phyloP scores from a whole-genome alignment of 352 stramenopile species.

The Pythium inflatum region DNA sequence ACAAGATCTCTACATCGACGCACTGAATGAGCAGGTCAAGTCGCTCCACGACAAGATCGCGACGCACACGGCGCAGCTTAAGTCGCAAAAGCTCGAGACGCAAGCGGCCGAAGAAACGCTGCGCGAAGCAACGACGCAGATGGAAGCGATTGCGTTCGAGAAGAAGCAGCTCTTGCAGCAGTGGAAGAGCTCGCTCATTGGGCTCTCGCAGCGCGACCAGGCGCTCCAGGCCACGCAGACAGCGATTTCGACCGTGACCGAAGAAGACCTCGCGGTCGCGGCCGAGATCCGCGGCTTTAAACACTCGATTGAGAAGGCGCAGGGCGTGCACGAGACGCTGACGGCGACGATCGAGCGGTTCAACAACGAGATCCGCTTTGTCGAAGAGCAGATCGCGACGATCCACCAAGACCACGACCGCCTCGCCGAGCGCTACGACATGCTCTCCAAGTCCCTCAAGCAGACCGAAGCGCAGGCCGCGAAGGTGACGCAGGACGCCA shows the following conservation, averaged over 20 bases:
- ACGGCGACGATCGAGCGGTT: slow-evolving; percentile 86
- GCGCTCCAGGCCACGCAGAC: slow-evolving; percentile 89
- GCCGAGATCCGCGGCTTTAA: slow-evolving; percentile 90
- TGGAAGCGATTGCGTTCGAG: slow-evolving; percentile 94
- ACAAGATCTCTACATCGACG: slow-evolving; percentile 96
- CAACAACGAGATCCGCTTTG: slow-evolving; percentile 75
- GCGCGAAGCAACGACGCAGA: slow-evolving; percentile 84
- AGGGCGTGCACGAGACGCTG: slow-evolving; percentile 84
- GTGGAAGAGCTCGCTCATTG: slow-evolving; percentile 95
- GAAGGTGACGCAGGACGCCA: slow-evolving; percentile 61
- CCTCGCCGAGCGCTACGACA: slow-evolving; percentile 81
- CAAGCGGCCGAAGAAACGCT: slow-evolving; percentile 87
- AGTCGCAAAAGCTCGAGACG: slow-evolving; percentile 86
- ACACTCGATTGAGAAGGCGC: slow-evolving; percentile 81
- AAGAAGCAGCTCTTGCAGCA: slow-evolving; percentile 96
- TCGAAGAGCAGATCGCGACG: slow-evolving; percentile 67
- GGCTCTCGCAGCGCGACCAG: slow-evolving; percentile 90
- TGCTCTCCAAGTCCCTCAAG: slow-evolving; percentile 87
- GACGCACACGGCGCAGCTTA: slow-evolving; percentile 79
- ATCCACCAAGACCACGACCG: slow-evolving; percentile 70
- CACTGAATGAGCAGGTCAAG: slow-evolving; percentile 90
- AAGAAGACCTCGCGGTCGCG: slow-evolving; percentile 84
- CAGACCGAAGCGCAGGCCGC: slow-evolving; percentile 85
- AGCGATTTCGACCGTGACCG: slow-evolving; percentile 75
- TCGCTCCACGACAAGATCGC: slow-evolving; percentile 86